Percentiles rank a stretch among this genome's conserved stretches.
phyloP scores from a whole-genome alignment of 306 rosid genomes.

The Rosa lucieae region DNA sequence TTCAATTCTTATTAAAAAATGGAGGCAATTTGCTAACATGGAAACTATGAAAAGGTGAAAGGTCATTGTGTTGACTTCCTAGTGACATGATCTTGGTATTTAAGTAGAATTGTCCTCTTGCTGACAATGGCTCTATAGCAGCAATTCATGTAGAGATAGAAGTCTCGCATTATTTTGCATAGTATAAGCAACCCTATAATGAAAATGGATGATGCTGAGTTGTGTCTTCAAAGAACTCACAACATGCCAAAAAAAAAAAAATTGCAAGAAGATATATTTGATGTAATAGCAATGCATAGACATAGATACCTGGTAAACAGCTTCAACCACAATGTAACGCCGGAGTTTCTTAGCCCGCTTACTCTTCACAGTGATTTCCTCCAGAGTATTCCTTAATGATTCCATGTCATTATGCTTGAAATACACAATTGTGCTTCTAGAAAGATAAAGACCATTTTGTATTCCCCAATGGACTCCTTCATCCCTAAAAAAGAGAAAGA shows the following conservation, averaged over 20 bases:
- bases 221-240: background rate
- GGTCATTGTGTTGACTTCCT: background rate
- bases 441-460: constrained; percentile 94
- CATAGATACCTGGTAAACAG: constrained; percentile 80
- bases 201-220: constrained; percentile 4
- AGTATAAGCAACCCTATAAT: background rate
- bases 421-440: constrained; percentile 86
- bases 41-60: background rate
- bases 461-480: constrained; percentile 99
- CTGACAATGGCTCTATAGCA: background rate
- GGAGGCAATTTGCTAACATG: background rate
- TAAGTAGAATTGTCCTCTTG: background rate
- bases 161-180: background rate
- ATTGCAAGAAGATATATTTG: constrained; percentile 4
- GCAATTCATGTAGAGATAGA: background rate
- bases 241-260: constrained; percentile 14
- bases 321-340: constrained; percentile 97
- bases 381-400: constrained; percentile 73
- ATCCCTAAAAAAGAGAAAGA: constrained; percentile 54
- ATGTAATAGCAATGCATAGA: constrained; percentile 2
- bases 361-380: constrained; percentile 61
- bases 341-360: constrained; percentile 72
- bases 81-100: background rate
- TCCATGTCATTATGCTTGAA: constrained; percentile 92
- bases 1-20: background rate